These are phyloP conservation scores for Prunus padus DNA, from an alignment of 306 rosid species.

Conservation along the genomic window DNA sequence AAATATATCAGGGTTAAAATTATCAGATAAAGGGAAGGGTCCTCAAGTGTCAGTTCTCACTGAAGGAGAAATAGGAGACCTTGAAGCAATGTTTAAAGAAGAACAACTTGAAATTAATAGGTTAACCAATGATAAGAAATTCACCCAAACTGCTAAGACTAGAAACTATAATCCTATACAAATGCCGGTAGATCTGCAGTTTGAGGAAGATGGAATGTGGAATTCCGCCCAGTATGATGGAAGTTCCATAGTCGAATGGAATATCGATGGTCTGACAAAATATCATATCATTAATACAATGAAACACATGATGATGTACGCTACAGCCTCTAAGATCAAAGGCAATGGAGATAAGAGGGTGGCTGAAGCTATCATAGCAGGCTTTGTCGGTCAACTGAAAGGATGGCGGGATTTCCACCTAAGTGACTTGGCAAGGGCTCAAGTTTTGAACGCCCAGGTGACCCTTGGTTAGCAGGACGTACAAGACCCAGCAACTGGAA, in stretches of 20 bases:
- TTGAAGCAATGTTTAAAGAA: no score
- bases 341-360: background rate
- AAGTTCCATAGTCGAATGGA: background rate
- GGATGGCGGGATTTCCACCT: no score
- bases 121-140: no score
- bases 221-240: background rate
- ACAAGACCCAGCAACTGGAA: no score
- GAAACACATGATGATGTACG: background rate
- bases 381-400: background rate
- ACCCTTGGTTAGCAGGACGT: no score
- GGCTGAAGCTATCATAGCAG: background rate
- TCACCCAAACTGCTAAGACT: background rate
- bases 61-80: no score
- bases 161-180: background rate
- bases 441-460: no score
- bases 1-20: no score
- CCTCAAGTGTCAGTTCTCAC: no score
- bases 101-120: no score
- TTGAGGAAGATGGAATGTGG: background rate
- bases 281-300: background rate
- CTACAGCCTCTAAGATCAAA: background rate
- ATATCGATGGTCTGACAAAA: background rate
- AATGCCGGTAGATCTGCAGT: background rate
- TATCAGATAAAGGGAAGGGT: no score
- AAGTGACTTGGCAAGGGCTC: accelerated